Evolutionary conservation across 2,329 filamentous ascomycete genomes (phyloP).

Genomic region (Botrytis cinerea): DNA sequence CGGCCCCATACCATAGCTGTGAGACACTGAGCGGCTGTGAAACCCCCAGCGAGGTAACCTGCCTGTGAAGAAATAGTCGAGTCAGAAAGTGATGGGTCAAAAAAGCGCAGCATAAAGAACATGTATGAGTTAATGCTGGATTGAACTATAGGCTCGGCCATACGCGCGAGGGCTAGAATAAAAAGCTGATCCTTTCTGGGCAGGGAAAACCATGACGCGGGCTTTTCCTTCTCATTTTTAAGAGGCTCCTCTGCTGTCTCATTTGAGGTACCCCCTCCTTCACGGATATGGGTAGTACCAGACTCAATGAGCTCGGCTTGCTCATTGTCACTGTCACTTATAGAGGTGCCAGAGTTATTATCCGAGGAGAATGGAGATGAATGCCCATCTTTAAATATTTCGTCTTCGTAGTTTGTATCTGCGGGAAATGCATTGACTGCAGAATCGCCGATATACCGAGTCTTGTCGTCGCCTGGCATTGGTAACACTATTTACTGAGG

Average conservation of each 20-base stretch:
- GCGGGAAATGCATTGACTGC: neutral
- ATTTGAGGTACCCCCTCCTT: neutral
- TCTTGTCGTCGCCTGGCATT: neutral
- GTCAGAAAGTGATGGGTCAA: conserved; percentile 1
- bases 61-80: neutral
- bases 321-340: neutral
- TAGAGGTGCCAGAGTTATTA: neutral
- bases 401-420: neutral
- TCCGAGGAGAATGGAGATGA: neutral
- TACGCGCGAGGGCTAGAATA: neutral
- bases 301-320: neutral
- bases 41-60: neutral
- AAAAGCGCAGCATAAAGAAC: conserved; percentile 9
- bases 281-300: neutral
- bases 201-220: neutral
- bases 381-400: neutral
- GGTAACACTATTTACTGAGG: neutral
- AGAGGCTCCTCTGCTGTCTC: neutral
- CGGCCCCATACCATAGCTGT: conserved; percentile 10
- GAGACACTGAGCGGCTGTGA: conserved; percentile 2
- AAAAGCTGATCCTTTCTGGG: conserved; percentile 8
- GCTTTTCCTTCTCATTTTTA: neutral
- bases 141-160: conserved; percentile 14
- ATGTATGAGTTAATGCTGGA: conserved; percentile 13
- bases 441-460: neutral